Evolutionary conservation across 2,329 filamentous ascomycete genomes (phyloP), one percentile per base, ranked within the genome.

Genomic region (Trichophyton schoenleinii): DNA sequence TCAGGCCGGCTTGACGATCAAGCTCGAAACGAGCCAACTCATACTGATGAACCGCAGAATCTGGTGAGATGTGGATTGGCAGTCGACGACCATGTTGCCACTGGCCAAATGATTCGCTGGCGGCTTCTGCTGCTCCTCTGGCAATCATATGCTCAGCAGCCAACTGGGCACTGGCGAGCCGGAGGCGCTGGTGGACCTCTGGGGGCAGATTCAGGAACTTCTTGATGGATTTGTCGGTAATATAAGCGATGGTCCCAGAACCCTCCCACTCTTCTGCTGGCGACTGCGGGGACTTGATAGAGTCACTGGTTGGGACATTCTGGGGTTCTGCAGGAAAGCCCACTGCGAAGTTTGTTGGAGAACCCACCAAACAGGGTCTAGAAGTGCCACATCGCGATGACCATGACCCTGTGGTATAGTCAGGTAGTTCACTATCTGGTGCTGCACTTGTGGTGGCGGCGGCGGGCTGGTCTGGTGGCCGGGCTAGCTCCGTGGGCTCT

Each of bases 181-280:
- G 59, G 22, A 67, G 58, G 38, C 65, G 57, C 9, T 57, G 25
- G 59, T 67, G 64, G 11, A 46, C 36, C 25, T 67, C 63, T 7
- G 28, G 25, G n/a, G 65, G 61, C 25, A 67, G 60, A 22, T 42
- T 60, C 15, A 60, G 25, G 41, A 64, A 64, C 11, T 38, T 57
- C 22, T 63, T 59, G 25, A 58, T 57, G 2, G 61, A 49, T 2
- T 18, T 34, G 9, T 59, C 41, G 4, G 61, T 61, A 22, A 62
- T 18, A 41, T 62, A 46, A 25, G 53, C 64, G 58, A 63, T 59
- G 8, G 59, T 61, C 7, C 60, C 61, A 34, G 31, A 48, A 3
- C 60, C 60, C 22, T 41, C 42, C 59, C 63, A 60, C 53, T 63
- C 60, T 15, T 28, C 20, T 8, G 46, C 3, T 18, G 28, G 20